Conservation (phyloP, 1,284 basidiomycete species). For the Sanguinoderma infundibulare region DNA sequence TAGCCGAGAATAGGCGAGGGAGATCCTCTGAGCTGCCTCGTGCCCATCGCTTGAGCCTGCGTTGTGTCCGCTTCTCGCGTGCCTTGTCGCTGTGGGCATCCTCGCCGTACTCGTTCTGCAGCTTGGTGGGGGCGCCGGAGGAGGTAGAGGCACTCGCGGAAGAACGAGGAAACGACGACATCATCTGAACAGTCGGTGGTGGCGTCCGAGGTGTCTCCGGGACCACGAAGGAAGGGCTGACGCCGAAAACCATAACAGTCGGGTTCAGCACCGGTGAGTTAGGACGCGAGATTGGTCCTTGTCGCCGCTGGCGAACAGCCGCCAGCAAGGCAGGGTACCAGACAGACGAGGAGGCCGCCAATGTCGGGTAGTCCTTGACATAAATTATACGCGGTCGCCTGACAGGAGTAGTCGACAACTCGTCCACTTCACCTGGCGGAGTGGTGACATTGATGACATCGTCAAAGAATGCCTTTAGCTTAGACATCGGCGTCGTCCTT, state of each 20-base stretch:
- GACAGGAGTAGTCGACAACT: constrained; percentile 27
- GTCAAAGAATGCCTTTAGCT: constrained; percentile 74
- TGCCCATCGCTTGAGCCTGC: constrained; percentile 75
- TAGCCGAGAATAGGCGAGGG: constrained; percentile 51
- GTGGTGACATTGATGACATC: constrained; percentile 68
- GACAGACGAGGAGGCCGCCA: constrained; percentile 69
- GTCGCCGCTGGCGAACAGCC: constrained; percentile 75
- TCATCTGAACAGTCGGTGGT: constrained; percentile 37
- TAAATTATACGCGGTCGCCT: constrained; percentile 77
- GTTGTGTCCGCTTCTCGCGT: constrained; percentile 69
- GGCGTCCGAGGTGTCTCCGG: constrained; percentile 35
- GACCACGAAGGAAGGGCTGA: constrained; percentile 73
- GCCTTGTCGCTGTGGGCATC: constrained; percentile 64
- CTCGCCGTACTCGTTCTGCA: constrained; percentile 61
- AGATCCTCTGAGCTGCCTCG: constrained; percentile 64
- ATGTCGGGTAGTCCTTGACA: constrained; percentile 78
- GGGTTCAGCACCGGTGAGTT: constrained; percentile 66
- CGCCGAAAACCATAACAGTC: constrained; percentile 82
- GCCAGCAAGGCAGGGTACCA: constrained; percentile 84
- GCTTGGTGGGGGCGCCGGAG: constrained; percentile 11
- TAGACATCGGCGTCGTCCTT: constrained; percentile 48
- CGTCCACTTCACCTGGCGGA: constrained; percentile 27
- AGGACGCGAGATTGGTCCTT: constrained; percentile 59
- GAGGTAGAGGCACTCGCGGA: constrained; percentile 18
- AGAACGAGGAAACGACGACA: constrained; percentile 34